Percentiles rank a stretch among this genome's conserved stretches.
These are phyloP conservation scores for Platanthera zijinensis DNA, from an alignment of 106 monocot species.

Conservation along the genomic window DNA sequence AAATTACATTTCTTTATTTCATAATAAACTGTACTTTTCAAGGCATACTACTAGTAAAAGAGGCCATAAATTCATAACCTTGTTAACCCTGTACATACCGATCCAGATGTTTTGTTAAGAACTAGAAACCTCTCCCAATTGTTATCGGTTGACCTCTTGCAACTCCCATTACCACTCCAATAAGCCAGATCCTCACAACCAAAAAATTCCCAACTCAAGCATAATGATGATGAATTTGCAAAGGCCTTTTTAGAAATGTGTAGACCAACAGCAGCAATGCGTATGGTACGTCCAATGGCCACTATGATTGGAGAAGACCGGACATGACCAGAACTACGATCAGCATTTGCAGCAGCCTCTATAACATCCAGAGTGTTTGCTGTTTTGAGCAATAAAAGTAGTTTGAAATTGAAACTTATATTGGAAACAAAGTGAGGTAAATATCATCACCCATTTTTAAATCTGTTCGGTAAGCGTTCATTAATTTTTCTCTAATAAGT, in stretches of 20 bases:
- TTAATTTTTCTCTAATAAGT: not conserved
- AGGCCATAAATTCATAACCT: not conserved
- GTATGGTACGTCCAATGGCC: conserved; percentile 59
- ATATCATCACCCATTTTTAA: not conserved
- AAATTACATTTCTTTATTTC: not conserved
- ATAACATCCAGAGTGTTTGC: conserved; percentile 56
- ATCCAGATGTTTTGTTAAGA: conserved; percentile 69
- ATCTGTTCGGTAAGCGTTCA: not conserved
- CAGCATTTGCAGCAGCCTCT: conserved; percentile 45
- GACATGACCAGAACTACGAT: conserved; percentile 39
- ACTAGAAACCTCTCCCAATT: conserved; percentile 80
- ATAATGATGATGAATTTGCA: conserved; percentile 96
- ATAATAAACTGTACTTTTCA: not conserved
- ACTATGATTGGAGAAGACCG: conserved; percentile 50
- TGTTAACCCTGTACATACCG: conserved; percentile 28
- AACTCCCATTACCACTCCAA: conserved; percentile 38
- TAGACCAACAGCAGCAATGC: conserved; percentile 70
- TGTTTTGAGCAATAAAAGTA: conserved; percentile 21
- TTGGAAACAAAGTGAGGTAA: not conserved
- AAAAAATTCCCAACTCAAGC: conserved; percentile 74
- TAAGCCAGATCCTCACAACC: conserved; percentile 68
- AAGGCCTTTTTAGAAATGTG: conserved; percentile 56
- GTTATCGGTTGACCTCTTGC: conserved; percentile 16
- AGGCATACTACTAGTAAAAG: not conserved
- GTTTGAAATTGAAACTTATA: conserved; percentile 1